phyloP scores from a whole-genome alignment of 2,329 filamentous ascomycete genomes.

The Scorias spongiosa region DNA sequence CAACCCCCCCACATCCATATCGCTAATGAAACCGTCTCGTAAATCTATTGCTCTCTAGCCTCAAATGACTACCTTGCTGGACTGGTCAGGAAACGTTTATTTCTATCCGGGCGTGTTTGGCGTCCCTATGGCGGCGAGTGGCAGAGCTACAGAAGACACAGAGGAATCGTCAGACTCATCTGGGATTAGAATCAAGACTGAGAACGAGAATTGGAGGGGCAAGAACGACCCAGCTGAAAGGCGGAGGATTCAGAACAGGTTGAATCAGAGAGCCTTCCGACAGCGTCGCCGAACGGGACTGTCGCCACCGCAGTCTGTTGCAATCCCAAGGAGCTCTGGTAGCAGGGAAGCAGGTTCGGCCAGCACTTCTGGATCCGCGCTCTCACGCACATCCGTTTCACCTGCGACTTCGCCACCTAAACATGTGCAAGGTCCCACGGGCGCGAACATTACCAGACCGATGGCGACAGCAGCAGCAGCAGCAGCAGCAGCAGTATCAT shows the following conservation, averaged over 20 bases:
- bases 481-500: neutral
- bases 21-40: neutral
- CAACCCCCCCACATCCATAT: no score
- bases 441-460: neutral
- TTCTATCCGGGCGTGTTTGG: neutral
- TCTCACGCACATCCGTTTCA: no score
- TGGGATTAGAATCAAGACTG: constrained; percentile 3
- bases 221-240: constrained; percentile 17
- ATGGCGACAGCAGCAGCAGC: neutral
- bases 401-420: neutral
- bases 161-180: neutral
- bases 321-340: neutral
- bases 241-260: constrained; percentile 17
- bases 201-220: constrained; percentile 18
- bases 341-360: no score
- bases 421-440: neutral
- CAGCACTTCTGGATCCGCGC: no score
- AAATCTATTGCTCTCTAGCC: neutral
- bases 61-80: neutral
- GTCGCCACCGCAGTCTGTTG: constrained; percentile 9
- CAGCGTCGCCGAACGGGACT: constrained; percentile 15
- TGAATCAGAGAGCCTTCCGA: constrained; percentile 19
- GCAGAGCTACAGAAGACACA: neutral
- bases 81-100: neutral
- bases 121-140: neutral